Percentiles rank a stretch among this genome's conserved stretches.
phyloP scores from a whole-genome alignment of 352 stramenopile genomes.

The Phytopythium oedochilum region DNA sequence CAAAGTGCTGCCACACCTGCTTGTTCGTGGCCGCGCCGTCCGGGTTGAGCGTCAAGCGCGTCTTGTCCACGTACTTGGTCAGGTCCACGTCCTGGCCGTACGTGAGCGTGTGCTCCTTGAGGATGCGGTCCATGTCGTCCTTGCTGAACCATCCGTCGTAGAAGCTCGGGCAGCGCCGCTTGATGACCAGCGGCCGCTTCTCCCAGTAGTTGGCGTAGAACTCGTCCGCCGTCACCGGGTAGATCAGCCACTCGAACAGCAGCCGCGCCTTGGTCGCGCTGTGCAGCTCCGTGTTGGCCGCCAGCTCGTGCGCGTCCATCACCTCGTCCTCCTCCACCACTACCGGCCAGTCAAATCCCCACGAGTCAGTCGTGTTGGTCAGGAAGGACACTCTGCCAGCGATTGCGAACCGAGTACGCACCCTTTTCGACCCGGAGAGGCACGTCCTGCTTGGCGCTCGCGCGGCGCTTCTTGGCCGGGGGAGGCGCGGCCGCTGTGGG shows the following conservation, averaged over 20 bases:
- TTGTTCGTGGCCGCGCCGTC: slow-evolving; percentile 46
- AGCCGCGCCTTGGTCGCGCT: slow-evolving; percentile 64
- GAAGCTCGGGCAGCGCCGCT: slow-evolving; percentile 54
- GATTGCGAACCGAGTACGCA: background rate
- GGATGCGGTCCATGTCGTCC: slow-evolving; percentile 63
- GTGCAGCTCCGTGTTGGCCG: slow-evolving; percentile 51
- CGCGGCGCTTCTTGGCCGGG: slow-evolving; percentile 54
- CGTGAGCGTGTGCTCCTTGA: slow-evolving; percentile 69
- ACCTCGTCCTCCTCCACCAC: slow-evolving; percentile 42
- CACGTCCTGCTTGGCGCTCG: slow-evolving; percentile 25
- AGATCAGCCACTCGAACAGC: slow-evolving; percentile 85
- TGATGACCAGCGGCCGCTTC: slow-evolving; percentile 86
- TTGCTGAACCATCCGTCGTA: slow-evolving; percentile 83
- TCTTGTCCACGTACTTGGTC: slow-evolving; percentile 86
- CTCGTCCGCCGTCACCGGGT: slow-evolving; percentile 74
- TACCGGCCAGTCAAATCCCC: too few species aligned
- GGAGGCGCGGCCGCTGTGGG: background rate
- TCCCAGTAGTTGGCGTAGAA: slow-evolving; percentile 95
- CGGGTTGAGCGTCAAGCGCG: slow-evolving; percentile 67
- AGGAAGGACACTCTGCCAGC: background rate
- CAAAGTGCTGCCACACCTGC: slow-evolving; percentile 77
- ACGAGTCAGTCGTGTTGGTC: too few species aligned
- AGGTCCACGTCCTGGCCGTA: slow-evolving; percentile 84
- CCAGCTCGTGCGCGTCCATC: slow-evolving; percentile 50
- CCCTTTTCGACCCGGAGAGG: slow-evolving; percentile 35